These are phyloP conservation scores for Backusella psychrophila DNA, from an alignment of 192 early-diverging fungal species.

Conservation along the genomic window DNA sequence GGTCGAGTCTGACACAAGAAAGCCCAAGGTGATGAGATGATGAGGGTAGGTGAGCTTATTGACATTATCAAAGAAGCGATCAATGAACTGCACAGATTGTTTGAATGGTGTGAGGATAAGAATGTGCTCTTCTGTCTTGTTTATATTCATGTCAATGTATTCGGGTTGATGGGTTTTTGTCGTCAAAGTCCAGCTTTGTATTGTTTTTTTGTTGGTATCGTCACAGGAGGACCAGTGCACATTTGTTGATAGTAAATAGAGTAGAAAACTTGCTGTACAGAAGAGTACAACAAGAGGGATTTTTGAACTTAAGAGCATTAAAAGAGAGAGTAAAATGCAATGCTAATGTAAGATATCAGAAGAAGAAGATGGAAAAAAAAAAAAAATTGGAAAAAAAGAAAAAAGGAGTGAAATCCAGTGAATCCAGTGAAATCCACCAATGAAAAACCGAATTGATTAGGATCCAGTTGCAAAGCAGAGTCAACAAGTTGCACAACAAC, in stretches of 20 bases:
- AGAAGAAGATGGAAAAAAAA: not conserved
- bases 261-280: not conserved
- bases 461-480: too few relatives aligned
- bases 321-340: too few relatives aligned
- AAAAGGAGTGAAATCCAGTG: not conserved
- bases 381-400: not conserved
- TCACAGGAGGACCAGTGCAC: not conserved
- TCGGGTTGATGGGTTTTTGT: not conserved
- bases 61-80: constrained; percentile 58
- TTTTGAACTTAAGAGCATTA: not conserved
- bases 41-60: constrained; percentile 58
- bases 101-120: constrained; percentile 68
- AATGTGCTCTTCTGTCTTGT: constrained; percentile 20
- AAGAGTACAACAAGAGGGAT: not conserved
- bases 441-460: not conserved
- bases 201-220: not conserved
- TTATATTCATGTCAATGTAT: not conserved
- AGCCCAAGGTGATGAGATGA: constrained; percentile 59
- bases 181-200: not conserved
- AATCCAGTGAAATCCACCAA: not conserved
- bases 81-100: constrained; percentile 56
- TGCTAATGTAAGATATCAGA: not conserved
- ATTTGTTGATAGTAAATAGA: not conserved
- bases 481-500: too few relatives aligned
- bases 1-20: constrained; percentile 59